Conservation (phyloP, 352 stramenopile species). For the Aphanomyces astaci region DNA sequence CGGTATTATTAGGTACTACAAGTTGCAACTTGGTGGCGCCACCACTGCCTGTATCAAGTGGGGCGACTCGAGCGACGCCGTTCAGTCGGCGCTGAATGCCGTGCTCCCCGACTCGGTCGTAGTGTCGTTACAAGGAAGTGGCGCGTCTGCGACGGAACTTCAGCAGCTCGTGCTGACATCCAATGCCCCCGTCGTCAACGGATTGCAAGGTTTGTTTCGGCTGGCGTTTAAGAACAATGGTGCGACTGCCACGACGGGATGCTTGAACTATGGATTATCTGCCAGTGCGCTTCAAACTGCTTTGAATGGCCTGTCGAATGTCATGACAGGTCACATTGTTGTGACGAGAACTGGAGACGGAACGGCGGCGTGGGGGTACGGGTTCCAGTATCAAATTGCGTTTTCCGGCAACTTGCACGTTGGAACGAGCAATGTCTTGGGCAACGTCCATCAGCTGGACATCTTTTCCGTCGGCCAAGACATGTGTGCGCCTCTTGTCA, state of each 20-base stretch:
- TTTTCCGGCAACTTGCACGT: conserved; percentile 51
- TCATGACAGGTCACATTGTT: conserved; percentile 40
- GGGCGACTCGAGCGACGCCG: conserved; percentile 39
- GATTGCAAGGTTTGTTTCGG: conserved; percentile 43
- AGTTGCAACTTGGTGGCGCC: conserved; percentile 27
- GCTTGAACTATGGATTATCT: conserved; percentile 65
- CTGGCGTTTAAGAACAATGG: conserved; percentile 53
- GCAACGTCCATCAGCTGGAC: conserved; percentile 40
- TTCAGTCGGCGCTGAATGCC: conserved; percentile 41
- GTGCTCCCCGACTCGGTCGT: conserved; percentile 43
- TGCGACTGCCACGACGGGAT: conserved; percentile 41
- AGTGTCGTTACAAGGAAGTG: conserved; percentile 48
- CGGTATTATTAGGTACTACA: conserved; percentile 31
- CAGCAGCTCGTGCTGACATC: conserved; percentile 63
- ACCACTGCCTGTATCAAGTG: conserved; percentile 46
- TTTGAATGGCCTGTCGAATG: conserved; percentile 52
- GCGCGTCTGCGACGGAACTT: conserved; percentile 53
- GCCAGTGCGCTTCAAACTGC: conserved; percentile 44
- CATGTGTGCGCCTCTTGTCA: conserved; percentile 35
- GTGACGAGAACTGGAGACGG: conserved; percentile 62
- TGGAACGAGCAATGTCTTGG: conserved; percentile 49
- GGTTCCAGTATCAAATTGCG: conserved; percentile 65
- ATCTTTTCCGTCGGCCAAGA: conserved; percentile 44
- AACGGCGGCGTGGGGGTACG: conserved; percentile 55
- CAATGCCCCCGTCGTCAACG: conserved; percentile 46